Conservation (phyloP, 2,329 filamentous ascomycete species). For the Phyllosticta citrichinensis region DNA sequence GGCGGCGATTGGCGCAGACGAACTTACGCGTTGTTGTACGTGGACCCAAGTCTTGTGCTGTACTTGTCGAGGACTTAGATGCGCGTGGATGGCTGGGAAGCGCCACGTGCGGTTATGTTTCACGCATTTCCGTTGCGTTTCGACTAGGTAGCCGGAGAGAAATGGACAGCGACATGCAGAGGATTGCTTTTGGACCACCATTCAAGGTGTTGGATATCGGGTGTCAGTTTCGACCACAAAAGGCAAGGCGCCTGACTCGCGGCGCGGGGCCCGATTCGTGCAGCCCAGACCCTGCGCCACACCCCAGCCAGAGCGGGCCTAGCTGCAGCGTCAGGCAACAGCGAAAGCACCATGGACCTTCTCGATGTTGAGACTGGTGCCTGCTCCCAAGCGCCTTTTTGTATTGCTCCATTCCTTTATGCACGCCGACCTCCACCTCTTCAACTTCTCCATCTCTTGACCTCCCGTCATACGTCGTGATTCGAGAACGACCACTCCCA, state of each 20-base stretch:
- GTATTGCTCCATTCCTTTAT: neutral
- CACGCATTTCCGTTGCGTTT: too few species aligned
- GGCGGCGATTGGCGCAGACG: neutral
- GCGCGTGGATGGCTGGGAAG: too few species aligned
- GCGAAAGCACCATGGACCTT: constrained; percentile 17
- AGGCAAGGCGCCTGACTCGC: neutral
- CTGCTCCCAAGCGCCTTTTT: neutral
- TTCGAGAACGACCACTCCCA: neutral
- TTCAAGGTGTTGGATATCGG: neutral
- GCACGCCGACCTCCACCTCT: neutral
- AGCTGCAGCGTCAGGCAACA: constrained; percentile 18
- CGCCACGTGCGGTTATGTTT: too few species aligned
- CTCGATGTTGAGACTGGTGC: neutral
- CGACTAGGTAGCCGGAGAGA: neutral
- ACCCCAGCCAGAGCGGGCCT: neutral
- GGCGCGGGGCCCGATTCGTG: neutral
- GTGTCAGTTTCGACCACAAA: neutral
- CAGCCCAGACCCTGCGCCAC: neutral
- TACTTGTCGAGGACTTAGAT: too few species aligned
- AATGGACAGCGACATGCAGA: neutral
- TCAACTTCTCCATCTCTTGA: neutral
- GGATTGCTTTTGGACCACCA: neutral
- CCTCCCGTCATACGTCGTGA: neutral
- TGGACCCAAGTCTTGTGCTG: neutral
- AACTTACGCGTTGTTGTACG: neutral